Percentiles rank a stretch among this genome's conserved stretches.
These are phyloP conservation scores for Datura wrightii DNA, from an alignment of 257 asterid genomes.

Conservation along the genomic window DNA sequence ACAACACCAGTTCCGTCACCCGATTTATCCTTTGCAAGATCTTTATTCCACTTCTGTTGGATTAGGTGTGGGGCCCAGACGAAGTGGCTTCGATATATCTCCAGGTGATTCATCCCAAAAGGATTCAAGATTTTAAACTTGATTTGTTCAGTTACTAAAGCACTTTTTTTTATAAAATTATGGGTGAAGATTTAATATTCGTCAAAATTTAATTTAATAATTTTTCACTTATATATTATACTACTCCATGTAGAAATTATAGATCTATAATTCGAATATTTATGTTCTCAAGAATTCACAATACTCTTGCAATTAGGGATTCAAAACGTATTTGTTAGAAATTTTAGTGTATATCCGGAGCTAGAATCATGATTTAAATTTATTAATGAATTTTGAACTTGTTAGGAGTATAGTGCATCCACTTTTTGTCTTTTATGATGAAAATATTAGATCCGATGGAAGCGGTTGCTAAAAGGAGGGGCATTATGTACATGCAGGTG, in stretches of 20 bases:
- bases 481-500: neutral
- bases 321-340: neutral
- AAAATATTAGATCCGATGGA: neutral
- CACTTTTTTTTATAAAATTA: neutral
- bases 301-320: too few species aligned
- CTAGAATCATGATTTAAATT: too few species aligned
- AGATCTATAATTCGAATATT: neutral
- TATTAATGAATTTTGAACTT: neutral
- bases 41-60: constrained; percentile 31
- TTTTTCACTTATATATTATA: neutral
- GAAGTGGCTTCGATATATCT: constrained; percentile 16
- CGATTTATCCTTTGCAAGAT: constrained; percentile 30
- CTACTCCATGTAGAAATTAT: neutral
- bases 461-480: neutral
- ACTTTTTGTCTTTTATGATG: neutral
- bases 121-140: neutral
- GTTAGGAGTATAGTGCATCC: neutral
- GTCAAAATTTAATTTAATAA: neutral
- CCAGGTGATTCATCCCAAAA: neutral
- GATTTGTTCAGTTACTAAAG: neutral
- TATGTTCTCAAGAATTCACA: neutral
- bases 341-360: neutral
- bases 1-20: constrained; percentile 16
- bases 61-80: constrained; percentile 18
- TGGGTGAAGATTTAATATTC: neutral